Base-by-base conservation (phyloP, 129 eudicot species). In the Calendula officinalis region DNA sequence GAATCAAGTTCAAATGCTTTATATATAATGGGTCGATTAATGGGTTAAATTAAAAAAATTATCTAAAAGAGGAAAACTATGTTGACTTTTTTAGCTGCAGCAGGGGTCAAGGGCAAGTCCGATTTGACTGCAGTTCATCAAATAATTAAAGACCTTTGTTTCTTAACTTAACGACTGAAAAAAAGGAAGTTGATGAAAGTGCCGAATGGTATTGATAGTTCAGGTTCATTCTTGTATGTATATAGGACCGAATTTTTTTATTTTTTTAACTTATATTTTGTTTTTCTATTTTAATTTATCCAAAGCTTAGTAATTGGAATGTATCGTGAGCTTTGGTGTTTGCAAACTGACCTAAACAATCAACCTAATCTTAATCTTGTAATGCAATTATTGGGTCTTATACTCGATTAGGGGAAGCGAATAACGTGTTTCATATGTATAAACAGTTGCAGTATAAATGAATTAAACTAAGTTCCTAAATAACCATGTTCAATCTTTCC, bases 101-200 rank as follows among this genome's bases (percentile, higher is more conserved):
- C 83, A 87, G 90, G 75, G 54, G 40, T 83, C 90, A 59, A 87
- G 84, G 74, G 90, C 85, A 58, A 87, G 95, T 68, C 95, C 90
- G 12, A 83, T 81, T 74, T 87, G 86, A 80, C 48, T 66, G 43
- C 50, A 64, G 14, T 49, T 39, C 60, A 13, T 45, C 32, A 3
- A 44, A 13, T 37, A 40, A 61, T 30, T 43, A 49, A 62, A 41
- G 2, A 59, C 44, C 17, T 13, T 63, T 22, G 30, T 38, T 42
- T 27, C 13, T 58, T 51, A 41, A 17, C 48, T 35, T 11, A 22
- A 47, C 35, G 12, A 10, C 22, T 35, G 52, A 22, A 42, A 37
- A 30, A 42, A 10, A 46, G 64, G 35, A 40, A 45, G 14, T 30
- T 1, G 53, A 63, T 57, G 54, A 12, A 27, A 62, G 46, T 55